phyloP scores from a whole-genome alignment of 495 filamentous ascomycete species.

The Massariosphaeria phaeospora region DNA sequence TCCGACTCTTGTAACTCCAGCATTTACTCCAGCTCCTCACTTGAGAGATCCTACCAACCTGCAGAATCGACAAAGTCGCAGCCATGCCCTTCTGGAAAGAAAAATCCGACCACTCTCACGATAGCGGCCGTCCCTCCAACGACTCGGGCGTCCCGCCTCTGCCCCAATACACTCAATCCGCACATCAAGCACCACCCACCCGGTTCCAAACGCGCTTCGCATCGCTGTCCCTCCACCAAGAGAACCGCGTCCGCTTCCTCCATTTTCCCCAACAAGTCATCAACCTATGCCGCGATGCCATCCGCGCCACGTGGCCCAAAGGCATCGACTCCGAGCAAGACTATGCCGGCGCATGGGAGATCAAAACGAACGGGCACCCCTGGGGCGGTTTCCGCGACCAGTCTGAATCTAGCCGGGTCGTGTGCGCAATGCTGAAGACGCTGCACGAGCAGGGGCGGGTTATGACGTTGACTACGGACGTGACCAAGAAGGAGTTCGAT shows the following conservation, averaged over 20 bases:
- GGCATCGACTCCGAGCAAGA: conserved; percentile 6
- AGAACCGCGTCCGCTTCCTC: conserved; percentile 17
- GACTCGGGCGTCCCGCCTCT: too few species aligned
- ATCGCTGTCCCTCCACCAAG: conserved; percentile 8
- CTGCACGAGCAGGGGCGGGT: conserved; percentile 27
- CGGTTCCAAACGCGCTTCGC: conserved; percentile 12
- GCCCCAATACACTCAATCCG: too few species aligned
- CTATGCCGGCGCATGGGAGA: conserved; percentile 4
- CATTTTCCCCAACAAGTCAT: conserved; percentile 10
- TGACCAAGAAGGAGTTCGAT: conserved; percentile 11
- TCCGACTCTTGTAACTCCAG: too few species aligned
- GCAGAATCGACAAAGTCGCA: too few species aligned
- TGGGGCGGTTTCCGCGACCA: background rate
- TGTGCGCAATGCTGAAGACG: conserved; percentile 7
- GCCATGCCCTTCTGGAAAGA: too few species aligned
- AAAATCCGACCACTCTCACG: too few species aligned
- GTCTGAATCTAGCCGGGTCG: conserved; percentile 12
- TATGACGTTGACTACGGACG: conserved; percentile 20
- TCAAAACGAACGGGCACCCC: conserved; percentile 1
- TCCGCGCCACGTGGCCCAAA: background rate
- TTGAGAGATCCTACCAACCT: too few species aligned
- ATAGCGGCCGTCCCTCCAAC: too few species aligned
- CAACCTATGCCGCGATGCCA: background rate
- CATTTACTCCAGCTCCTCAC: too few species aligned
- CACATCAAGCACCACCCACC: too few species aligned